Evolutionary conservation across 495 filamentous ascomycete genomes (phyloP).

Genomic region (Lasiosphaeris hirsuta): DNA sequence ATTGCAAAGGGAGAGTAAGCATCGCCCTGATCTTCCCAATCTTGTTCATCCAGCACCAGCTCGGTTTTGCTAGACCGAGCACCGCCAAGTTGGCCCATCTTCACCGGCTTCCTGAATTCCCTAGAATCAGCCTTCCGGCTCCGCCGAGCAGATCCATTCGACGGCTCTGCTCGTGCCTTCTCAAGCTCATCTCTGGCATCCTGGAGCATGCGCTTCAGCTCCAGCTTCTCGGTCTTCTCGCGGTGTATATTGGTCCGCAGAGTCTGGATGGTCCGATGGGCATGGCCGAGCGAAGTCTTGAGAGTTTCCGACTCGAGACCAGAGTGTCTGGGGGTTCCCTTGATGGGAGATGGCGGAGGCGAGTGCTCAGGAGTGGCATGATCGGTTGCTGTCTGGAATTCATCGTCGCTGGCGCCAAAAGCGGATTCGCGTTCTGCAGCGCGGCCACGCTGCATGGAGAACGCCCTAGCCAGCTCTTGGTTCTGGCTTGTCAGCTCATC

Average conservation of each 20-base stretch:
- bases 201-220: constrained; percentile 91
- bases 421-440: constrained; percentile 59
- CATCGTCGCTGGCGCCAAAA: constrained; percentile 56
- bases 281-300: constrained; percentile 88
- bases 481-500: constrained; percentile 85
- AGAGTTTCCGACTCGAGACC: constrained; percentile 90
- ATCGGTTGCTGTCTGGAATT: constrained; percentile 62
- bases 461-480: constrained; percentile 77
- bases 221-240: constrained; percentile 96
- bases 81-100: constrained; percentile 72
- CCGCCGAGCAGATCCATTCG: constrained; percentile 51
- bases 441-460: constrained; percentile 65
- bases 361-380: constrained; percentile 82
- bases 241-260: constrained; percentile 91
- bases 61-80: constrained; percentile 73
- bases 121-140: constrained; percentile 67
- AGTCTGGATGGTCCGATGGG: constrained; percentile 93
- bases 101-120: constrained; percentile 70
- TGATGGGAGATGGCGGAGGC: constrained; percentile 83
- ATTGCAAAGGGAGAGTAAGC: constrained; percentile 27
- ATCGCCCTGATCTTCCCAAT: constrained; percentile 81
- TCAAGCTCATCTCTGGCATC: constrained; percentile 94
- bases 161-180: constrained; percentile 59
- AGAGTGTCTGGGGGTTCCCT: constrained; percentile 84
- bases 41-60: constrained; percentile 66